Base-by-base conservation (phyloP, 768 basidiomycete genomes). In the Collybiopsis confluens region DNA sequence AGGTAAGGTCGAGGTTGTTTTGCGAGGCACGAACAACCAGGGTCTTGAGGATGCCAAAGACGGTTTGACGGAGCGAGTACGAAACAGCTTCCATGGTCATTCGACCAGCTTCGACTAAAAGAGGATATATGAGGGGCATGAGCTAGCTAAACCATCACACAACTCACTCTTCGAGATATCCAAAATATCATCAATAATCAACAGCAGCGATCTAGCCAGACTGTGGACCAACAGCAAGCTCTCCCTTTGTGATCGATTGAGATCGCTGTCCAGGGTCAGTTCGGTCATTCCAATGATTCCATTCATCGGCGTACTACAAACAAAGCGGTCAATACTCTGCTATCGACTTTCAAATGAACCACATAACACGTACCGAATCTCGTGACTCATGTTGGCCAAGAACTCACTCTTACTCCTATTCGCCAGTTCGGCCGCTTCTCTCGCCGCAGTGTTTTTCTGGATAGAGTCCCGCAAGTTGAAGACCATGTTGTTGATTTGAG, bases 281-380 rank as follows among this genome's bases (percentile, higher is more conserved):
- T 96, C 94, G 23, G 96, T 99, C 94, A 99, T 94, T n/a, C 96
- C 96, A 60, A 99, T 98, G 68, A 99, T 99, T 64, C 97, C 96
- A 65, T 98, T 99, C 96, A 98, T 99, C 0, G 97, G 97, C 21
- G 97, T 98, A 67, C 96, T 93, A 64, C n/a, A 52, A 46, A 36
- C 26, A 41, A 50, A 62, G 54, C 45, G 54, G 56, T 42, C 13
- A 21, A 8, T 21, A 18, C n/a, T 4, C 33, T 43, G 50, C n/a
- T 99, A 62, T 98, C 98, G 24, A 41, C 38, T 28, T 21, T 11
- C 15, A 24, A 27, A 48, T 50, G 36, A 21, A 48, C 2, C 97
- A 97, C 75, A 98, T 28, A 43, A 11, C 55, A n/a, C n/a, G 76
- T 84, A 91, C 92, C 94, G 76, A 65, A 95, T 96, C 73, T 95